phyloP scores from a whole-genome alignment of 208 protist species.

The Vickermania spadyakhi region DNA sequence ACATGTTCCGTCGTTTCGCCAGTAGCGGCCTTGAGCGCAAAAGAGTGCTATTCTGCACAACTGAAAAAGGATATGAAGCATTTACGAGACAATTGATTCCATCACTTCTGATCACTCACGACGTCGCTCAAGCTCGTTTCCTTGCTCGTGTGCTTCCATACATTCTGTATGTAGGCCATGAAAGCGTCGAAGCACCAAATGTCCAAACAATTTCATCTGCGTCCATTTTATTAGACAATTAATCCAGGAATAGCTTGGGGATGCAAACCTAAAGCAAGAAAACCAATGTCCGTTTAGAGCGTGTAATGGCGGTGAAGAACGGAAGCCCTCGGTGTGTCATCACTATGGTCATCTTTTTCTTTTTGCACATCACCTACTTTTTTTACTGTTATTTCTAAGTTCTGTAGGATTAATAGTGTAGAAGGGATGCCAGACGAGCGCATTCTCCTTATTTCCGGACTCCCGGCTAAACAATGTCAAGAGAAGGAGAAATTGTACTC shows the following conservation, averaged over 20 bases:
- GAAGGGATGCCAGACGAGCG: slow-evolving; percentile 62
- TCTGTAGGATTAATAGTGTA: not conserved
- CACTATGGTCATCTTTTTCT: slow-evolving; percentile 5
- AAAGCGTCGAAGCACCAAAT: not conserved
- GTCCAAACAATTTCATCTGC: slow-evolving; percentile 4
- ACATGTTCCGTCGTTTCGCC: slow-evolving; percentile 26
- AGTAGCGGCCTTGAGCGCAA: slow-evolving; percentile 37
- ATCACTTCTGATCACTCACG: slow-evolving; percentile 44
- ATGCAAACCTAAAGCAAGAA: too few relatives aligned
- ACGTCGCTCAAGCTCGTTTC: slow-evolving; percentile 37
- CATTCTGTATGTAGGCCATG: slow-evolving; percentile 40
- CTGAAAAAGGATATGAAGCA: slow-evolving; percentile 72
- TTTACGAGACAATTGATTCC: slow-evolving; percentile 79
- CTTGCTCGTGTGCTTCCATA: slow-evolving; percentile 57
- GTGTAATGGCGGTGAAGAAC: too few relatives aligned
- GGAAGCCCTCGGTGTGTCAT: too few relatives aligned
- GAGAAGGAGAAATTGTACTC: slow-evolving; percentile 64
- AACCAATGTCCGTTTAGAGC: too few relatives aligned
- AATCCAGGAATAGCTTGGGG: too few relatives aligned
- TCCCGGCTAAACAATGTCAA: slow-evolving; percentile 59
- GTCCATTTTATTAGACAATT: too few relatives aligned
- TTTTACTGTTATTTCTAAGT: too few relatives aligned
- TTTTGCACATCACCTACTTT: not conserved
- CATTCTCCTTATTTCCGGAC: slow-evolving; percentile 76
- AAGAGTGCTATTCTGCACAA: slow-evolving; percentile 77